phyloP scores from a whole-genome alignment of 2,329 filamentous ascomycete species.

The Trichoderma polysporum region DNA sequence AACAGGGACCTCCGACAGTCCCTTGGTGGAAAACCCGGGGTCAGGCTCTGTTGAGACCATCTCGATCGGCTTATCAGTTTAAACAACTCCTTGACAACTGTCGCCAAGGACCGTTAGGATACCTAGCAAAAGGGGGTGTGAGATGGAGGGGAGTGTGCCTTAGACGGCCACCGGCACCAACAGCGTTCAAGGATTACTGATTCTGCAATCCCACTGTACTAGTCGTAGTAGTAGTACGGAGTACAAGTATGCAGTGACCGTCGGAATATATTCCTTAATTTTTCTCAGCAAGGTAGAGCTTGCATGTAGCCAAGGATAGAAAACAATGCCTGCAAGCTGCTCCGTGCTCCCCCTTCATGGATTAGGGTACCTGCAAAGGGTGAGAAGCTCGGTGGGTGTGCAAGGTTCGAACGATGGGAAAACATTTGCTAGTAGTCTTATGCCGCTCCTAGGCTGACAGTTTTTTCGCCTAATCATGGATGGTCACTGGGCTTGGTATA shows the following conservation, averaged over 20 bases:
- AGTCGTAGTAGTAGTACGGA: too few species aligned
- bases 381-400: neutral
- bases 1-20: neutral
- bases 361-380: neutral
- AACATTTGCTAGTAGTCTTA: too few species aligned
- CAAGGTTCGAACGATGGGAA: neutral
- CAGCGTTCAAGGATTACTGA: neutral
- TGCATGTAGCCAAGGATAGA: neutral
- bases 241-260: too few species aligned
- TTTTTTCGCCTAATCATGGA: neutral
- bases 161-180: too few species aligned
- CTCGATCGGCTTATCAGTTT: constrained; percentile 2
- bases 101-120: too few species aligned
- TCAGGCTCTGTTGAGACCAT: neutral
- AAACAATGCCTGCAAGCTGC: neutral
- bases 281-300: neutral
- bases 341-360: neutral
- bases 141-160: neutral
- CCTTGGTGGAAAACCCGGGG: neutral
- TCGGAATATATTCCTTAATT: too few species aligned
- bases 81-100: neutral
- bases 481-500: too few species aligned
- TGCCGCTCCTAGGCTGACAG: neutral
- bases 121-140: neutral
- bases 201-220: too few species aligned